Conservation (phyloP, 2,329 filamentous ascomycete genomes). For the Xylariaceae sp. region DNA sequence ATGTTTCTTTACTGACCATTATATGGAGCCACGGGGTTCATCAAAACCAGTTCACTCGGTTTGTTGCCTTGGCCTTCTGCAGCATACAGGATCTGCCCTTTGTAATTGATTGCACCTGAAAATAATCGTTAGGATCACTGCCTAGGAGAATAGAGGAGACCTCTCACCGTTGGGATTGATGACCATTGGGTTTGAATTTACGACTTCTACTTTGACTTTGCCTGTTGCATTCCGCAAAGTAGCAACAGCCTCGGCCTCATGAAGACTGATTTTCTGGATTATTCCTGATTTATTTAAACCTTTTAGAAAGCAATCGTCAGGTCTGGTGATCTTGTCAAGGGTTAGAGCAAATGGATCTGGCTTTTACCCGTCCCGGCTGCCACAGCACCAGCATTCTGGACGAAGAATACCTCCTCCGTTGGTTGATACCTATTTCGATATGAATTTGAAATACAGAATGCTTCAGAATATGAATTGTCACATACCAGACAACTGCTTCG, state of each 20-base stretch:
- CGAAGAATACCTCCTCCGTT: conserved; percentile 52
- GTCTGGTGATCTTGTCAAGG: neutral
- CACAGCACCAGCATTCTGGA: conserved; percentile 45
- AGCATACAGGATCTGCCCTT: conserved; percentile 45
- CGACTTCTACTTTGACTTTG: conserved; percentile 39
- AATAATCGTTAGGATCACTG: neutral
- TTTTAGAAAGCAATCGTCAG: conserved; percentile 14
- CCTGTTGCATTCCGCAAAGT: conserved; percentile 35
- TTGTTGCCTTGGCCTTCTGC: conserved; percentile 48
- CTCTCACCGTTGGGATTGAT: conserved; percentile 48
- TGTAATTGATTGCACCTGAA: conserved; percentile 48
- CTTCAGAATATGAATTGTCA: neutral
- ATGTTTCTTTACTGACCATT: neutral
- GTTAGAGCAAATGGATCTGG: neutral
- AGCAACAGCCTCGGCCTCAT: conserved; percentile 39
- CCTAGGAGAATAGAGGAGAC: too few species aligned
- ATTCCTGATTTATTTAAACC: conserved; percentile 47
- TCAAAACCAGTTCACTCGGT: conserved; percentile 37
- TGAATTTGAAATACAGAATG: neutral
- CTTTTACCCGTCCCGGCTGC: conserved; percentile 41
- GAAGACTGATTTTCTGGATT: conserved; percentile 47
- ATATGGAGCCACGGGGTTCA: conserved; percentile 42
- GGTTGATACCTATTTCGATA: conserved; percentile 34
- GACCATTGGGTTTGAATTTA: conserved; percentile 40
- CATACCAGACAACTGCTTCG: conserved; percentile 52